A percentile compares a stretch with the other conserved stretches of the same genome.
Conservation (phyloP, 176 grass and related monocot genomes). For the Elymus sibiricus region DNA sequence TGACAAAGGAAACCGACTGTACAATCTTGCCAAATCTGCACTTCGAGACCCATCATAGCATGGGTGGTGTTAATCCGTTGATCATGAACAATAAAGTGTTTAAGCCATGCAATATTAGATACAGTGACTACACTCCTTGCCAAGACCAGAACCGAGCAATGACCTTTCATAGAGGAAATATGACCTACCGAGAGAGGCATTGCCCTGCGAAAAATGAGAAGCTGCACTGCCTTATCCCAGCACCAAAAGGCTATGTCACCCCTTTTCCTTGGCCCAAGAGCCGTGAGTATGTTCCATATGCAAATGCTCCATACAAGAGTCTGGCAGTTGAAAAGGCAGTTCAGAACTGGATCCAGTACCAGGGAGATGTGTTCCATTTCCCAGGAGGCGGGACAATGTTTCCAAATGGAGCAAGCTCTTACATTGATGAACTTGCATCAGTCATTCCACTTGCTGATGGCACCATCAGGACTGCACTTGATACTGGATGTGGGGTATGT, state of each 20-base stretch:
- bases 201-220: slow-evolving; percentile 67
- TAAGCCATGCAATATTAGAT: slow-evolving; percentile 54
- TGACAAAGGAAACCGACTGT: slow-evolving; percentile 70
- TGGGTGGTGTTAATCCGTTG: slow-evolving; percentile 34
- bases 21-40: slow-evolving; percentile 68
- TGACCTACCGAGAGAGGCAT: slow-evolving; percentile 73
- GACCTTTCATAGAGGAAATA: slow-evolving; percentile 70
- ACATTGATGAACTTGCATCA: slow-evolving; percentile 75
- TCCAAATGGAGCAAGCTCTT: slow-evolving; percentile 63
- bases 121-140: slow-evolving; percentile 77
- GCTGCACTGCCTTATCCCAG: slow-evolving; percentile 67
- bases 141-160: slow-evolving; percentile 71
- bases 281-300: slow-evolving; percentile 70
- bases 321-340: slow-evolving; percentile 64
- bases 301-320: slow-evolving; percentile 74
- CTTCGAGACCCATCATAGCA: slow-evolving; percentile 80
- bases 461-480: slow-evolving; percentile 77
- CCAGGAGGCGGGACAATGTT: slow-evolving; percentile 75
- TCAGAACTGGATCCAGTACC: slow-evolving; percentile 72
- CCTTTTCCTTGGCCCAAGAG: slow-evolving; percentile 86
- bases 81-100: slow-evolving; percentile 50
- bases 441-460: slow-evolving; percentile 71
- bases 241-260: slow-evolving; percentile 72
- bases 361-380: slow-evolving; percentile 79
- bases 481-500: slow-evolving; percentile 87